Evolutionary conservation across 345 rosid species (phyloP).

Genomic region (Rhodamnia rubescens): DNA sequence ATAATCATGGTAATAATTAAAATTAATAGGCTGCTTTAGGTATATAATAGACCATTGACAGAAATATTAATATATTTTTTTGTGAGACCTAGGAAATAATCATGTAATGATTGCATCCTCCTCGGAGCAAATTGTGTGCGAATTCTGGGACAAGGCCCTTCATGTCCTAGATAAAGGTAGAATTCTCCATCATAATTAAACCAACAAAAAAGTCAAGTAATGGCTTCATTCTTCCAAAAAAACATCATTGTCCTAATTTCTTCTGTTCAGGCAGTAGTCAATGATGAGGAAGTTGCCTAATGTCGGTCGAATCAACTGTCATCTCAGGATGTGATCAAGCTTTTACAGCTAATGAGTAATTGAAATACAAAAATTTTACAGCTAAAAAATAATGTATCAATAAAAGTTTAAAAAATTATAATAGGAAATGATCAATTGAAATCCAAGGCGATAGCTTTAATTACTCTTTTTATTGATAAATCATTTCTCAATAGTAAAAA

Average conservation of each 20-base stretch:
- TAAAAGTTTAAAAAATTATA: background rate
- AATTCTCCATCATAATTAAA: background rate
- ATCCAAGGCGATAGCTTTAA: background rate
- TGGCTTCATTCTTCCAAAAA: background rate
- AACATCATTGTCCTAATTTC: background rate
- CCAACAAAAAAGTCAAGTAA: background rate
- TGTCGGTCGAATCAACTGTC: background rate
- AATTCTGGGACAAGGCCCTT: background rate
- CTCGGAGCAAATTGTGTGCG: background rate
- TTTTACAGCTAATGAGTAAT: background rate
- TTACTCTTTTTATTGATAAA: background rate
- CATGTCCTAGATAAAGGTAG: background rate
- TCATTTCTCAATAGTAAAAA: background rate
- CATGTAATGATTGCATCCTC: background rate
- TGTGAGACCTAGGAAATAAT: background rate
- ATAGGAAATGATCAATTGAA: background rate
- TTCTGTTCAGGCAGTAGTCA: background rate
- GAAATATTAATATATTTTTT: background rate
- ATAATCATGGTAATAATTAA: background rate
- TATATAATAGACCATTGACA: background rate
- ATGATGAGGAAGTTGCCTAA: background rate
- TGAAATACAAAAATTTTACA: background rate
- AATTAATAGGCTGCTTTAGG: too few species aligned
- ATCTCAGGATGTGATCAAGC: background rate
- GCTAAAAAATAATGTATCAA: background rate